Evolutionary conservation across 176 grass and related monocot genomes (phyloP).

Genomic region (Aegilops longissima): DNA sequence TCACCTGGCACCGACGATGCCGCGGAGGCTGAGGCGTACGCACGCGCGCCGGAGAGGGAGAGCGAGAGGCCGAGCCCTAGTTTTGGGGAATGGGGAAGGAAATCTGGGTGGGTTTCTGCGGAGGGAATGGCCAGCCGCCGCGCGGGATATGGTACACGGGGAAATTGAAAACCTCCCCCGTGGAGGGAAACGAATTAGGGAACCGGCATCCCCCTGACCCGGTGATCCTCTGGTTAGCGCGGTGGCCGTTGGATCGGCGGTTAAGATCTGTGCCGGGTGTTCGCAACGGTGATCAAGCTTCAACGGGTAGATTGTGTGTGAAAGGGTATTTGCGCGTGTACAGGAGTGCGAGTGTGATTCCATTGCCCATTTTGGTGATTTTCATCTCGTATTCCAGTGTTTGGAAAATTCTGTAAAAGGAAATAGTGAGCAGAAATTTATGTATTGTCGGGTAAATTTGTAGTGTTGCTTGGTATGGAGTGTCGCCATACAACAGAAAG

Average conservation of each 20-base stretch:
- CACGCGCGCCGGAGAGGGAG: neutral
- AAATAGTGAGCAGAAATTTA: too few relatives aligned
- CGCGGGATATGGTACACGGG: neutral
- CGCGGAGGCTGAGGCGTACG: neutral
- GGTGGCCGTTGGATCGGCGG: neutral
- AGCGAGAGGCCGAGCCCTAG: neutral
- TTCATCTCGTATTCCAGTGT: too few relatives aligned
- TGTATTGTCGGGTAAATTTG: too few relatives aligned
- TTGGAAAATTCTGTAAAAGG: too few relatives aligned
- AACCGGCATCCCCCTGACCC: neutral
- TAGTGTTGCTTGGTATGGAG: too few relatives aligned
- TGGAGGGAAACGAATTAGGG: conserved; percentile 30
- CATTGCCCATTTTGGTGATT: too few relatives aligned
- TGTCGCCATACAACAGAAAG: too few relatives aligned
- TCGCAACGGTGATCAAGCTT: neutral
- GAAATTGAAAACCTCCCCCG: conserved; percentile 25
- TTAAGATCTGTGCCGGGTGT: neutral
- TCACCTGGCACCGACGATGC: neutral
- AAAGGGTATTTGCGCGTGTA: too few relatives aligned
- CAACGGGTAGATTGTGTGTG: too few relatives aligned
- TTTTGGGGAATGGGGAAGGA: neutral
- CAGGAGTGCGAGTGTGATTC: too few relatives aligned
- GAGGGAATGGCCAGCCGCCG: conserved; percentile 3
- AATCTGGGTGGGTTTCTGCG: neutral
- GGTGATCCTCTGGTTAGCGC: neutral